Base-by-base conservation (phyloP, 371 early-diverging fungal genomes). In the Syncephalastrum racemosum region DNA sequence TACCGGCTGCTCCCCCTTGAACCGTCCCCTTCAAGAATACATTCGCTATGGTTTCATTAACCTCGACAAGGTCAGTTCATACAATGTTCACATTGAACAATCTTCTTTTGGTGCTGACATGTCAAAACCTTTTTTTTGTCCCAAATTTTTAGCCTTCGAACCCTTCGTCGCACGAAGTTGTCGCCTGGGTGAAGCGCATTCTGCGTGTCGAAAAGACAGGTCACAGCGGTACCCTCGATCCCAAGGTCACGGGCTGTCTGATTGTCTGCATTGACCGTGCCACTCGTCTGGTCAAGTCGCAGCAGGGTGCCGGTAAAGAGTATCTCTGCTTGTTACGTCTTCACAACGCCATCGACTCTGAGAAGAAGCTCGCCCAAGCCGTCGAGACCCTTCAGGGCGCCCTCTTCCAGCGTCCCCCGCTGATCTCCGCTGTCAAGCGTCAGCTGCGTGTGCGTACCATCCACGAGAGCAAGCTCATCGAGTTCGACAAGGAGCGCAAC, bases 141-240 rank as follows among this genome's bases (percentile, higher is more conserved):
- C 22, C 25, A n/a, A n/a, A n/a, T 13, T 36, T 22, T 80, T 99
- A 99, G 87, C 99, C 99, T 52, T 89, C 98, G 50, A 99, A 99
- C 84, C 99, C 99, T 52, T 97, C 98, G 42, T 99, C 99, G 42
- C 99, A 99, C 85, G 99, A 99, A 84, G 99, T 99, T 46, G 99
- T 99, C 46, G 99, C 99, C 52, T 99, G 99, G 99, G 94, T 99
- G 59, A 93, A 97, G 56, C 92, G 97, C 62, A 99, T 99, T 60
- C 88, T 99, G 53, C 88, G 95, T 55, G 96, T 95, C 45, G 99
- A 99, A 66, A 99, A 99, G 82, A 99, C 99, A 39, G 99, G 99
- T 46, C 99, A 99, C 86, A 87, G 90, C 70, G 99, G 99, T 58
- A 99, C 99, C 13, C 88, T 99, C 12, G 99, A 99, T 82, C 99